phyloP scores from a whole-genome alignment of 345 rosid species.

The Sapria himalayana region DNA sequence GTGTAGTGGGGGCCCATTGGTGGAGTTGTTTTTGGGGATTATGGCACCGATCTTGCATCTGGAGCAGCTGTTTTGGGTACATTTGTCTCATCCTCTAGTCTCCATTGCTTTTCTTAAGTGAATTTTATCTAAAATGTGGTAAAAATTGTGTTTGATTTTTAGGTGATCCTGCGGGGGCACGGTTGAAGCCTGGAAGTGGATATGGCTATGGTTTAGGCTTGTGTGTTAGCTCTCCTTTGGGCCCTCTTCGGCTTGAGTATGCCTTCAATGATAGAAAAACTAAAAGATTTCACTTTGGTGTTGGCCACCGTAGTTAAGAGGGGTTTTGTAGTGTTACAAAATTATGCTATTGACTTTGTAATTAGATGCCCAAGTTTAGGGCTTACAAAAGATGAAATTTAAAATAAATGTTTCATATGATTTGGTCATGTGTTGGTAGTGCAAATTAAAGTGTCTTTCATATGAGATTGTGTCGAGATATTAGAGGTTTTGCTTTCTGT shows the following conservation, averaged over 20 bases:
- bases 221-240: constrained; percentile 73
- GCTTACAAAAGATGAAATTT: too few relatives aligned
- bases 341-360: too few relatives aligned
- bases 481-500: too few relatives aligned
- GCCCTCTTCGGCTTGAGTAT: constrained; percentile 66
- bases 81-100: not conserved
- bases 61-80: constrained; percentile 67
- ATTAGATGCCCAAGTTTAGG: too few relatives aligned
- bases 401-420: not conserved
- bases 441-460: too few relatives aligned
- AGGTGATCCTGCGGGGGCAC: constrained; percentile 97
- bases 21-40: constrained; percentile 73
- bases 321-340: too few relatives aligned
- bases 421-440: too few relatives aligned
- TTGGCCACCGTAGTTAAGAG: constrained; percentile 55
- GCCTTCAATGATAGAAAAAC: constrained; percentile 52
- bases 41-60: constrained; percentile 82
- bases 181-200: constrained; percentile 82
- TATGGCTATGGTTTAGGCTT: constrained; percentile 75
- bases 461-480: too few relatives aligned
- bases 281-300: constrained; percentile 78
- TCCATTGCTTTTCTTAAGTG: not conserved
- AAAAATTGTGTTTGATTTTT: not conserved
- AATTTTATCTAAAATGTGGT: not conserved
- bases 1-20: constrained; percentile 71